Base-by-base conservation (phyloP, 2,329 filamentous ascomycete genomes). In the Daldinia sp. region DNA sequence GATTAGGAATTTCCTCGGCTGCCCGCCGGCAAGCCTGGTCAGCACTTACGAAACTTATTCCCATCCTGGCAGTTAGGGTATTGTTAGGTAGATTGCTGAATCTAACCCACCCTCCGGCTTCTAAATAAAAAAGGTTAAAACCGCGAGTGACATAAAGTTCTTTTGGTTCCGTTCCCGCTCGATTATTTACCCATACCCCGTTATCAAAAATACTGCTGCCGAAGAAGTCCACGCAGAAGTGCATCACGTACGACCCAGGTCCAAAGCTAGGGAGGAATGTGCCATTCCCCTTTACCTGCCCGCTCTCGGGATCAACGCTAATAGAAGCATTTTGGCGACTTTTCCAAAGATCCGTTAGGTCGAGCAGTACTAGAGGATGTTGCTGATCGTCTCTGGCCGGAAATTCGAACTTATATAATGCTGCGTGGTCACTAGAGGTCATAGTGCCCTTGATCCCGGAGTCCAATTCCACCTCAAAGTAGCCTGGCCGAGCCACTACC, bases 251-350 rank as follows among this genome's bases (percentile, higher is more conserved):
- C 0, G 75, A 83, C 0, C 88, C 88, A 9, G 85, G 82, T 0
- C 89, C 89, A 69, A 91, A 91, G 41, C 86, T 89, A 1, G 89
- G 89, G 2, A 79, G 78, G 64, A 90, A 91, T 0, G 82, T 85
- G 1, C 87, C 89, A 56, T 84, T 86, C 13, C 87, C 88, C 5
- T 80, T 85, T 50, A 90, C 82, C 44, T 87, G 82, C 0, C 87
- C 88, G 1, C 82, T 87, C 0, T 77, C 73, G 0, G 77, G 66
- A 64, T 89, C 81, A 0, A 90, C 83, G 4, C 78, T 79, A 20
- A 89, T 80, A 2, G 79, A 82, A 0, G 82, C 86, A 60, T 87
- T 85, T 30, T 80, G 82, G 0, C 80, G 76, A 50, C 85, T 84
- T 63, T 85, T 78, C 30, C 87, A 85, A 2, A 91, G 77, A 73